Conservation (phyloP, 345 rosid species). For the Trapa incisa region DNA sequence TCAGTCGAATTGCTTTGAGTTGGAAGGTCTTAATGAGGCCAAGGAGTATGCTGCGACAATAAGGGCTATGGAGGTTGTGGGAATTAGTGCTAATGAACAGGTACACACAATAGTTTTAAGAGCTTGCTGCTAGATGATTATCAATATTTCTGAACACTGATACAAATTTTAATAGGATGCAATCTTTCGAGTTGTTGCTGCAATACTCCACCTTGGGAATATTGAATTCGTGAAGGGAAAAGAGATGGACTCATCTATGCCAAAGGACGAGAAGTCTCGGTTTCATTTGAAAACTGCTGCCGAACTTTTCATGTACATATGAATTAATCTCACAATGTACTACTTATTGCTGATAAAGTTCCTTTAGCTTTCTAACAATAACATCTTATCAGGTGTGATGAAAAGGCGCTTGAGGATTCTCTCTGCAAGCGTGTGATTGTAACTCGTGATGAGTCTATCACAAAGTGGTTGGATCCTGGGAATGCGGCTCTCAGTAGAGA, state of each 20-base stretch:
- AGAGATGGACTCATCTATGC: conserved; percentile 80
- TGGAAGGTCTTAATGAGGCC: conserved; percentile 74
- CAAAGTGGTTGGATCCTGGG: conserved; percentile 91
- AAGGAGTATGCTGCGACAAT: conserved; percentile 76
- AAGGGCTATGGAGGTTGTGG: conserved; percentile 94
- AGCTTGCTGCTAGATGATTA: conserved; percentile 4
- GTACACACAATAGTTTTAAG: conserved; percentile 24
- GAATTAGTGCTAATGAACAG: conserved; percentile 84
- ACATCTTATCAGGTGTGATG: conserved; percentile 66
- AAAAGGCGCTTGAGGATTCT: conserved; percentile 82
- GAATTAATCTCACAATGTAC: neutral
- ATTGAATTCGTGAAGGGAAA: conserved; percentile 84
- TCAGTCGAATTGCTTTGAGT: conserved; percentile 78
- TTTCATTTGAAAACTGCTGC: conserved; percentile 82
- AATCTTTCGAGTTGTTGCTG: conserved; percentile 86
- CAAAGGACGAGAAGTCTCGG: conserved; percentile 82
- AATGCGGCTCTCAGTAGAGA: conserved; percentile 82
- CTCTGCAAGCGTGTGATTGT: conserved; percentile 93
- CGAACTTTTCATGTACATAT: conserved; percentile 68
- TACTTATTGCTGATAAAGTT: neutral
- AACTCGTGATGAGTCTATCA: conserved; percentile 96
- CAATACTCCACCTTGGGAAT: conserved; percentile 90
- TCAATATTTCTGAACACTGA: conserved; percentile 9
- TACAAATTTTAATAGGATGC: conserved; percentile 40
- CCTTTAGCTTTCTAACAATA: conserved; percentile 15